Conservation (phyloP, 306 rosid genomes). For the Potentilla sterilis region DNA sequence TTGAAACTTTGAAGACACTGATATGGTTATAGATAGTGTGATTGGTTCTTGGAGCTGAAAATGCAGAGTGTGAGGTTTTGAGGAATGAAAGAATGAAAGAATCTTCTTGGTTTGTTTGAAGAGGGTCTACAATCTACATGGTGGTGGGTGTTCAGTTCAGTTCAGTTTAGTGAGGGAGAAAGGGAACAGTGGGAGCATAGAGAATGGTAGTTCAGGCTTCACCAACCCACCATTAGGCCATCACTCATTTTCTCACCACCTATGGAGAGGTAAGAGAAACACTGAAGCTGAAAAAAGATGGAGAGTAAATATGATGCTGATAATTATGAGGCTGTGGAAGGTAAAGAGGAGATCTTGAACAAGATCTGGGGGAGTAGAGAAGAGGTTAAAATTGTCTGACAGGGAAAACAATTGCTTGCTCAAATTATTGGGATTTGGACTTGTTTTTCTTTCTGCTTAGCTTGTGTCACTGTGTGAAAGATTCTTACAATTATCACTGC, state of each 20-base stretch:
- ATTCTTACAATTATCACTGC: conserved; percentile 22
- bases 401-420: neutral
- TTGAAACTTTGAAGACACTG: neutral
- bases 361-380: conserved; percentile 5
- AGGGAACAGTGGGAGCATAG: conserved; percentile 14
- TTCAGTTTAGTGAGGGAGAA: neutral
- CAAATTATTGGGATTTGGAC: conserved; percentile 34
- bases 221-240: neutral
- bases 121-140: conserved; percentile 9
- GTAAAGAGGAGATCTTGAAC: conserved; percentile 13
- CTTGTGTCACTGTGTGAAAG: conserved; percentile 1
- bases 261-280: neutral
- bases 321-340: neutral
- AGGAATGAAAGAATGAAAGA: neutral
- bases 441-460: neutral
- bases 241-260: conserved; percentile 4
- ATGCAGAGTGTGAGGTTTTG: neutral
- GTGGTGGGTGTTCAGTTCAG: neutral
- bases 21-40: neutral
- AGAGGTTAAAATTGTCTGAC: conserved; percentile 24
- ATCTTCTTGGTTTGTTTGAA: neutral
- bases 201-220: conserved; percentile 37
- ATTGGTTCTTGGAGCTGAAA: neutral
- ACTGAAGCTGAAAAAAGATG: neutral
- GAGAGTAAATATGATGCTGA: neutral